Evolutionary conservation across 805 yeast genomes (phyloP), one percentile per base, ranked within the genome.

Genomic region (Nakazawaea wickerhamii): DNA sequence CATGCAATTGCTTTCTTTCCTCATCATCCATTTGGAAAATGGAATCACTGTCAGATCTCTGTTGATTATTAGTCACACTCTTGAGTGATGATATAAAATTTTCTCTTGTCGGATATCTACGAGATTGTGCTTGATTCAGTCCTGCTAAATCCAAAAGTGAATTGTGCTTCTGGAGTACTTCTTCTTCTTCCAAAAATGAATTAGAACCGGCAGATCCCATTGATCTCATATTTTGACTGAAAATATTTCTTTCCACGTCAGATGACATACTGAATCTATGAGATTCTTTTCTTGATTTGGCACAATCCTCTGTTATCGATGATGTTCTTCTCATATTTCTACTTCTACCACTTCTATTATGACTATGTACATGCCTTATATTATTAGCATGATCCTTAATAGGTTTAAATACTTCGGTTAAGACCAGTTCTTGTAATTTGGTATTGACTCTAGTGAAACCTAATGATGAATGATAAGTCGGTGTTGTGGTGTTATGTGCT

Each of bases 341-440:
- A 7, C 35, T 30, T 8, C 22, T 15, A 17, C 18, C 6, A 11
- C 30, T 8, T 3, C 25, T 28, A 33, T 33, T 23, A 25, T 23
- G 38, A 19, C 14, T n/a, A 20, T 22, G 15, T 8, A 33, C 33
- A 27, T 19, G 31, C 14, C 36, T 34, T 37, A 40, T 31, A 5
- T 18, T 15, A 21, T 35, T 50, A 1, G 64, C 59, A 39, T 60
- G 63, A 38, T 59, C 60, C 36, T 55, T 58, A 14, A 63, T 61
- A 14, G 80, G 79, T 4, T 79, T 77, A 63, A 85, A 84, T 0
- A 84, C 93, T 55, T 85, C 95, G 25, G 76, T 72, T 19, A 85
- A 57, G 0, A 85, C 86, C 38, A 79, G 62, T 51, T 84, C 91
- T 51, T 83, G 82, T 21, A 85, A 61, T 53, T 79, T 76, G n/a